These are phyloP conservation scores for Mycena maculata DNA, from an alignment of 768 basidiomycete species.

Conservation along the genomic window DNA sequence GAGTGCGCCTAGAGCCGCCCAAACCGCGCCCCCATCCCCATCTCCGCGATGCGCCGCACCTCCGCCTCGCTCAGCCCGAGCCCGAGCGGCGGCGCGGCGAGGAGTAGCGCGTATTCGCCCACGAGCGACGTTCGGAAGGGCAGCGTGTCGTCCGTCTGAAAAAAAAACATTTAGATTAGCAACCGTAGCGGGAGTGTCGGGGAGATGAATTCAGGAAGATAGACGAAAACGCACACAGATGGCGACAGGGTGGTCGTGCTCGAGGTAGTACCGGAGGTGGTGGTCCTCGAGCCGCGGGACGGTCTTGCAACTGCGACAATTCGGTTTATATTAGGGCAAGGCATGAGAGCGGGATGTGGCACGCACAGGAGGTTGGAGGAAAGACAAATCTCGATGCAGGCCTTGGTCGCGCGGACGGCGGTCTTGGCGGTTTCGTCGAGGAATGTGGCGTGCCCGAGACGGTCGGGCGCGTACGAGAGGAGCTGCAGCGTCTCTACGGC, in stretches of 20 bases:
- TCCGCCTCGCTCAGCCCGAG: constrained; percentile 61
- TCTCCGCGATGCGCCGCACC: constrained; percentile 59
- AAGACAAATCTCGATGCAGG: constrained; percentile 84
- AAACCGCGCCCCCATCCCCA: constrained; percentile 54
- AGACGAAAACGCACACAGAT: constrained; percentile 61
- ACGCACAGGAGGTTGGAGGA: constrained; percentile 79
- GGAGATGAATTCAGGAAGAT: background rate
- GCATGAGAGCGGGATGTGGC: constrained; percentile 67
- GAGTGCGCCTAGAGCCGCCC: background rate
- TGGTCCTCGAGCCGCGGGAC: constrained; percentile 64
- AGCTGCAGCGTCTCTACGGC: constrained; percentile 69
- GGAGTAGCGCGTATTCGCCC: constrained; percentile 69
- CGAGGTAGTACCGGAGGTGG: constrained; percentile 66
- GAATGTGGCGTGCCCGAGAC: constrained; percentile 87
- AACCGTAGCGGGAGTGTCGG: background rate
- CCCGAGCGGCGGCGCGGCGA: constrained; percentile 66
- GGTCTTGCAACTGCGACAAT: constrained; percentile 57
- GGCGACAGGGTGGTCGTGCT: constrained; percentile 60
- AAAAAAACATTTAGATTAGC: too few species aligned
- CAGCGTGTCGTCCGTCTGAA: constrained; percentile 70
- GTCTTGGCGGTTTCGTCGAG: constrained; percentile 69
- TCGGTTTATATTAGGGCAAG: constrained; percentile 41
- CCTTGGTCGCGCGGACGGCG: constrained; percentile 63
- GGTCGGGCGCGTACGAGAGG: constrained; percentile 73
- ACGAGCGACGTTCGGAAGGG: constrained; percentile 67